Base-by-base conservation (phyloP, 1,139 yeast genomes). In the Candida buenavistaensis region DNA sequence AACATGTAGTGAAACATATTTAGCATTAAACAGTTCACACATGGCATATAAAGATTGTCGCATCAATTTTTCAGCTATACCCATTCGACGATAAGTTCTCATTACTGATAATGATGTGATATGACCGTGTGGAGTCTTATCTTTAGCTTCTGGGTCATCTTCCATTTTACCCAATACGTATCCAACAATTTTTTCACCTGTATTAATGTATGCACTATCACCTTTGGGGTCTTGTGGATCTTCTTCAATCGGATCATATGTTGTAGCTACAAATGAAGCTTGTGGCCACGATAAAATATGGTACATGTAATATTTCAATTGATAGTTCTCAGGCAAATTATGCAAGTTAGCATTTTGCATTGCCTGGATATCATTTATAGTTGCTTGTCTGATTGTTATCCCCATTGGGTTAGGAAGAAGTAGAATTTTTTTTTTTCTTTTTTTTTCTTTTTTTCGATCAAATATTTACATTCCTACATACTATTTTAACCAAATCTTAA, bases 211-310 rank as follows among this genome's bases (percentile, higher is more conserved):
- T 14, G 83, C 68, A 2, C 75, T 55, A 48, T 76, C 81, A 3
- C 72, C 73, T 44, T 75, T 75, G 4, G 70, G 67, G 37, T 76
- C 76, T 13, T 20, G 25, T 48, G 57, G 17, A 28, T 37, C 32
- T 38, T 40, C 15, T 15, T 59, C 62, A 15, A 54, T 49, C 31
- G 59, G 63, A 36, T 69, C 75, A 49, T 63, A 80, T 1, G 94
- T 86, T 1, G 94, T 83, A 15, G 98, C 98, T 23, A 92, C 98
- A 65, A 82, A 92, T 33, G 96, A 87, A 6, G 95, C 95, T 58
- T 92, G 96, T 2, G 99, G 98, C 98, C 98, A 92, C 27, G 97
- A 83, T 38, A 90, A 67, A 13, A 89, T 76, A 59, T 92, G 99
- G 59, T 92, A 92, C 75, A 94, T 76, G 60, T 90, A 92, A 62